phyloP scores from a whole-genome alignment of 2,329 filamentous ascomycete species.

The Thielaviopsis euricoi region DNA sequence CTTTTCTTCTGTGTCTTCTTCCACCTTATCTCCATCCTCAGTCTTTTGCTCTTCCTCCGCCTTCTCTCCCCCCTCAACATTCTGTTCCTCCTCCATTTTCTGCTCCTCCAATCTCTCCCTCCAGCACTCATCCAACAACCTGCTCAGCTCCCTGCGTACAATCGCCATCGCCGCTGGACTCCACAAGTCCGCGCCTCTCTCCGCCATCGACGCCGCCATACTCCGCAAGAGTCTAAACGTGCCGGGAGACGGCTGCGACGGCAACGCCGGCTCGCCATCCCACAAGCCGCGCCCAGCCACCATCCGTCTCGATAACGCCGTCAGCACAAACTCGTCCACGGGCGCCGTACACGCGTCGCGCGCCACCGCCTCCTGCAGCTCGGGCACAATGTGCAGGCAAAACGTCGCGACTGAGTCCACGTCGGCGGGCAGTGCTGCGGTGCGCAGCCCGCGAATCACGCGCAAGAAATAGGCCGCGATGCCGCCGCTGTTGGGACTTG shows the following conservation, averaged over 20 bases:
- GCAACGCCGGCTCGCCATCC: slow-evolving; percentile 62
- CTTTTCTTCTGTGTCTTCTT: slow-evolving; percentile 11
- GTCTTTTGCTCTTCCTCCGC: slow-evolving; percentile 11
- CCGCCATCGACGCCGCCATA: slow-evolving; percentile 50
- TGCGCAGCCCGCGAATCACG: slow-evolving; percentile 57
- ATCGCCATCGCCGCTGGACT: slow-evolving; percentile 46
- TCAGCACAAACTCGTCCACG: slow-evolving; percentile 30
- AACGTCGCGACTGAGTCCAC: slow-evolving; percentile 32
- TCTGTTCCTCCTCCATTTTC: slow-evolving; percentile 11
- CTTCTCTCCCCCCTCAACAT: slow-evolving; percentile 5
- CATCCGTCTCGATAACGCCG: slow-evolving; percentile 25
- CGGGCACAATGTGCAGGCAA: slow-evolving; percentile 42
- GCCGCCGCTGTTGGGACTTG: slow-evolving; percentile 30
- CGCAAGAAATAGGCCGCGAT: slow-evolving; percentile 54
- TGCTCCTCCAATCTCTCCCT: slow-evolving; percentile 22
- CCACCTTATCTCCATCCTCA: slow-evolving; percentile 7
- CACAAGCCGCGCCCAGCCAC: slow-evolving; percentile 54
- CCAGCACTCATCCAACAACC: slow-evolving; percentile 35
- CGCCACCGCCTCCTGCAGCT: slow-evolving; percentile 47
- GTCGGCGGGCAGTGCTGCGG: slow-evolving; percentile 40
- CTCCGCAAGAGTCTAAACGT: slow-evolving; percentile 56
- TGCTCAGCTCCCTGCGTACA: slow-evolving; percentile 42
- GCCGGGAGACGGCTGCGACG: slow-evolving; percentile 60
- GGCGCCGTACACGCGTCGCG: slow-evolving; percentile 31
- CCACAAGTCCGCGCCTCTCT: slow-evolving; percentile 66